phyloP scores from a whole-genome alignment of 1,139 yeast species.

The Yamadazyma atmosphaerica region DNA sequence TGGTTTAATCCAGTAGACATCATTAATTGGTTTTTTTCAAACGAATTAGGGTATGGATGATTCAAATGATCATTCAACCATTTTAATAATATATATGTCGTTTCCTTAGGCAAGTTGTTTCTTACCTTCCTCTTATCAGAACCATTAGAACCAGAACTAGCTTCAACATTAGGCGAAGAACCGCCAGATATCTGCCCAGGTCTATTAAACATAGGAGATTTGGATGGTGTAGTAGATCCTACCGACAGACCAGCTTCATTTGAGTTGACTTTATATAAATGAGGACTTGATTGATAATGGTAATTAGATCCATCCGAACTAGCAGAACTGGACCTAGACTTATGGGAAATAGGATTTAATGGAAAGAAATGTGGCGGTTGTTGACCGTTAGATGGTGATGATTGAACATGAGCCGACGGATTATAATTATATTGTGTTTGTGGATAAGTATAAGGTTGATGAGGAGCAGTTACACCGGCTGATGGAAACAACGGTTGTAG shows the following conservation, averaged over 20 bases:
- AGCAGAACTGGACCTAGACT: constrained; percentile 1
- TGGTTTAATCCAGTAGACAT: constrained; percentile 82
- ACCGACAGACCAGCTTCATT: constrained; percentile 1
- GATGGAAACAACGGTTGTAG: too few species aligned
- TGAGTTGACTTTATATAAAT: constrained; percentile 3
- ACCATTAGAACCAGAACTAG: constrained; percentile 4
- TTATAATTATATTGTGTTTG: not conserved
- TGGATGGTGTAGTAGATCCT: not conserved
- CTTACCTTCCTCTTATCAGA: constrained; percentile 50
- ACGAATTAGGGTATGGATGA: constrained; percentile 93
- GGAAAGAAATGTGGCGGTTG: constrained; percentile 2
- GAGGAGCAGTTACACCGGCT: too few species aligned
- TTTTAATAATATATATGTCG: constrained; percentile 73
- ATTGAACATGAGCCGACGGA: not conserved
- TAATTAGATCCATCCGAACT: constrained; percentile 3
- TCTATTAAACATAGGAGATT: not conserved
- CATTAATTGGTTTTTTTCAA: constrained; percentile 81
- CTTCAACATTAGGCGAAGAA: not conserved
- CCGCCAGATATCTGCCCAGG: too few species aligned
- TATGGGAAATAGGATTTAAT: not conserved
- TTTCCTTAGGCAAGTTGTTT: constrained; percentile 83
- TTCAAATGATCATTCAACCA: constrained; percentile 87
- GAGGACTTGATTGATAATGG: constrained; percentile 7
- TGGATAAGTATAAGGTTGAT: not conserved
- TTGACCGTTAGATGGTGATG: not conserved